Conservation (phyloP, 495 filamentous ascomycete genomes). For the Neurospora africana region DNA sequence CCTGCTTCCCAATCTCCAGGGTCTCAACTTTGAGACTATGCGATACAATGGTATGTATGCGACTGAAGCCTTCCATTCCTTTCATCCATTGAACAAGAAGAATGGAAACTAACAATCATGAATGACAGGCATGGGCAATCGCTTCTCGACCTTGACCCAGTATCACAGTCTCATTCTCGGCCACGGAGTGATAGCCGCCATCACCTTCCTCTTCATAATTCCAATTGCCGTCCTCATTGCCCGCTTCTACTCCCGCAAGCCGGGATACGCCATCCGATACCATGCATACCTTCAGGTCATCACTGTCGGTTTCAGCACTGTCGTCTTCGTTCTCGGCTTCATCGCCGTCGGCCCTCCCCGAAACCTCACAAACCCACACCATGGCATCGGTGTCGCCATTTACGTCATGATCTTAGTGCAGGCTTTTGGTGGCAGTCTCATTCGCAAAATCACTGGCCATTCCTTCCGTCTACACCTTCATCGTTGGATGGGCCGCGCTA, state of each 20-base stretch:
- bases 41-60: slow-evolving; percentile 73
- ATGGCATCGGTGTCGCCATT: slow-evolving; percentile 84
- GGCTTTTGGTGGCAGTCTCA: slow-evolving; percentile 61
- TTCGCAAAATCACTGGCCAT: slow-evolving; percentile 46
- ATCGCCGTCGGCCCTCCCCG: slow-evolving; percentile 67
- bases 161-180: slow-evolving; percentile 73
- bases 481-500: slow-evolving; percentile 71
- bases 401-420: slow-evolving; percentile 79
- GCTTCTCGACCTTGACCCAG: slow-evolving; percentile 61
- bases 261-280: slow-evolving; percentile 56
- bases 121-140: slow-evolving; percentile 73
- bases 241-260: slow-evolving; percentile 54
- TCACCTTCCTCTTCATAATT: slow-evolving; percentile 78
- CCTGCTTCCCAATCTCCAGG: slow-evolving; percentile 74
- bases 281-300: slow-evolving; percentile 86
- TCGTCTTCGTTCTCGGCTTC: slow-evolving; percentile 65
- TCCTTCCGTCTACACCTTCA: slow-evolving; percentile 74
- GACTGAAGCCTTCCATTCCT: neutral
- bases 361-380: slow-evolving; percentile 86
- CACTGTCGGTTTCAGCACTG: slow-evolving; percentile 59
- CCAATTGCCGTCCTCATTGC: slow-evolving; percentile 67
- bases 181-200: slow-evolving; percentile 76
- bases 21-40: slow-evolving; percentile 89
- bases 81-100: neutral
- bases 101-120: slow-evolving; percentile 3